Percentiles rank a stretch among this genome's conserved stretches.
Evolutionary conservation across 2,329 filamentous ascomycete species (phyloP).

Genomic region (Colletotrichum acutatum): DNA sequence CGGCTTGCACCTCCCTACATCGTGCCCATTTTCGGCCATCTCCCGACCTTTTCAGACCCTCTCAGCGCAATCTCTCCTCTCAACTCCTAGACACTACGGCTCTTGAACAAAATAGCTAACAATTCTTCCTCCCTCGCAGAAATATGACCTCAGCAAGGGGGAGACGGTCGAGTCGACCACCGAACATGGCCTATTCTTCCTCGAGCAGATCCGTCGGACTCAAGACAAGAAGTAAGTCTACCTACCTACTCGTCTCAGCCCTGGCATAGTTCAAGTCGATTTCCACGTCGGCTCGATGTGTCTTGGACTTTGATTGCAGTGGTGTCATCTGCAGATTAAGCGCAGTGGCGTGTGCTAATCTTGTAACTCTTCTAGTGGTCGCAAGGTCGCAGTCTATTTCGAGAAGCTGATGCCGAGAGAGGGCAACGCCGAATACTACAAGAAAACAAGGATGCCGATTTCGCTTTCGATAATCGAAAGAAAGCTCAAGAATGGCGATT

Average conservation of each 20-base stretch:
- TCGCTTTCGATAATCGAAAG: slow-evolving; percentile 81
- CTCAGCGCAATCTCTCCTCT: not conserved
- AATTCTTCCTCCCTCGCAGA: slow-evolving; percentile 38
- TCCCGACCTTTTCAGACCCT: not conserved
- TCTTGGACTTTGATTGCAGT: not conserved
- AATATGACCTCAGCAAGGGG: slow-evolving; percentile 62
- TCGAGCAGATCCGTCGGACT: slow-evolving; percentile 80
- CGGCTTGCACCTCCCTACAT: slow-evolving; percentile 5
- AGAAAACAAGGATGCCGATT: slow-evolving; percentile 80
- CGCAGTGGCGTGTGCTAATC: not conserved
- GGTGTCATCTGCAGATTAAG: not conserved
- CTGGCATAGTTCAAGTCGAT: not conserved
- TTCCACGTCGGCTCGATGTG: not conserved
- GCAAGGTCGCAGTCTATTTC: slow-evolving; percentile 79
- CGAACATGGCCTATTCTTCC: slow-evolving; percentile 76
- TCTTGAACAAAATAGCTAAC: slow-evolving; percentile 23
- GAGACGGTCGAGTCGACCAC: slow-evolving; percentile 78
- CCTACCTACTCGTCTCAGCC: no score
- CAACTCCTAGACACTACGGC: slow-evolving; percentile 5
- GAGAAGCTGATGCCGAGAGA: slow-evolving; percentile 74
- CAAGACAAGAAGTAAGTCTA: slow-evolving; percentile 82
- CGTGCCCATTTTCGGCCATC: not conserved
- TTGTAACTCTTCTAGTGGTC: slow-evolving; percentile 64
- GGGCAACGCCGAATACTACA: slow-evolving; percentile 80
- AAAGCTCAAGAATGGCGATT: slow-evolving; percentile 76